Evolutionary conservation across 106 monocot genomes (phyloP), one percentile per base, ranked within the genome.

Genomic region (Acorus calamus): DNA sequence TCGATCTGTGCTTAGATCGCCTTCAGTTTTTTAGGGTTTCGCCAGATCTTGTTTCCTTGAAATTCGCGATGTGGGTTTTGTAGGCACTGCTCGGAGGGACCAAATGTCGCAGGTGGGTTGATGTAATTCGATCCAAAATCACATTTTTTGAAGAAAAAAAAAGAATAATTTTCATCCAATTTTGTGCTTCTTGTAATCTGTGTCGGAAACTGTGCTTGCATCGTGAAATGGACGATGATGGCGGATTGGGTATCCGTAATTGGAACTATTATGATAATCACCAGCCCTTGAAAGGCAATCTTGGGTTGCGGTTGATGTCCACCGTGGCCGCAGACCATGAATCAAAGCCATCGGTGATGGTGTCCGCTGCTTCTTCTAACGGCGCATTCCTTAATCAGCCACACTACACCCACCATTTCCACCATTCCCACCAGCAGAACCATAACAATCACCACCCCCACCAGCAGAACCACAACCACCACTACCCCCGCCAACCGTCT

Each of bases 271-370:
- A 78, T 49, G 75, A 28, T 28, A 28, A 28, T 28, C 28, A 78
- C 3, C 75, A 61, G 47, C 75, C 77, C 10, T 14, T 70, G 41
- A 85, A 74, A 63, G 75, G 79, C 46, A 84, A 64, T 62, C 66
- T 88, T n/a, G 85, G 82, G 49, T 71, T 92, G 60, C 87, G 85
- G 70, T 76, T 92, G 44, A 92, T 92, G 87, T 73, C 92, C n/a
- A 63, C 70, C 4, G 66, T 78, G 11, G 58, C 62, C 0, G 10
- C 53, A 6, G 84, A 92, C 4, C 69, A 82, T 4, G 84, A 83
- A 47, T 60, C 82, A 41, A 92, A 92, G 70, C 70, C 28, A 1
- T 28, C 28, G 28, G 28, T 28, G 28, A 28, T 28, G 28, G 28
- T 28, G 1, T 28, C 28, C 28, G 28, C 72, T 42, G 54, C 83